Evolutionary conservation across 495 filamentous ascomycete genomes (phyloP), one percentile per base, ranked within the genome.

Genomic region (Penicillium fimorum): DNA sequence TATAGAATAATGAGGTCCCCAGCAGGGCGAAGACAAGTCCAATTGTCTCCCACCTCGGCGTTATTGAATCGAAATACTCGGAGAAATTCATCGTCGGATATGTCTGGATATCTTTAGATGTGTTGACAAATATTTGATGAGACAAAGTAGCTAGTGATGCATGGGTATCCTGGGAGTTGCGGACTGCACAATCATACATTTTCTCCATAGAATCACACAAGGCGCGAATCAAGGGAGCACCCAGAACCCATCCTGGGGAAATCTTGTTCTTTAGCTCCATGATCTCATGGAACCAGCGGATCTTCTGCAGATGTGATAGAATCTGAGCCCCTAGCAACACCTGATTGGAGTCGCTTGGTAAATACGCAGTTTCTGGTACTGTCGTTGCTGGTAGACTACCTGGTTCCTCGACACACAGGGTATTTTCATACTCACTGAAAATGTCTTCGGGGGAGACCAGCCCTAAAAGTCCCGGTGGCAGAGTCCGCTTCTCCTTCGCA

Each of bases 31-130:
- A 55, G 6, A 59, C 8, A 17, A 59, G 20, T 20, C 57, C 57
- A 8, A 59, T 40, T 24, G 38, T 49, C 18, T 59, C 57, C 57
- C 57, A 59, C 25, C 52, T 47, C 1, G n/a, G 33, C 5, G 35
- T 25, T 18, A 49, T 55, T 15, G 54, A n/a, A 35, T 47, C 30
- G 5, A 56, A 32, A 59, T 59, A 59, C 12, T 59, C 43, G 5
- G 32, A 10, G 3, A 59, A 29, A 9, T 43, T 15, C 45, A 59
- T 59, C 15, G 43, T 41, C 9, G 49, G 15, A 27, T 37, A 20
- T 20, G 35, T 51, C 9, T 15, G 37, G 25, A 18, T 6, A 40
- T 41, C 33, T 30, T 20, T 20, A 1, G 46, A 33, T 32, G 46
- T 47, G 46, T 47, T 33, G 46, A 18, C 46, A 12, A 47, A 47